A percentile compares a stretch with the other conserved stretches of the same genome.
These are phyloP conservation scores for Candida sakaeoensis DNA, from an alignment of 805 yeast genomes.

Conservation along the genomic window DNA sequence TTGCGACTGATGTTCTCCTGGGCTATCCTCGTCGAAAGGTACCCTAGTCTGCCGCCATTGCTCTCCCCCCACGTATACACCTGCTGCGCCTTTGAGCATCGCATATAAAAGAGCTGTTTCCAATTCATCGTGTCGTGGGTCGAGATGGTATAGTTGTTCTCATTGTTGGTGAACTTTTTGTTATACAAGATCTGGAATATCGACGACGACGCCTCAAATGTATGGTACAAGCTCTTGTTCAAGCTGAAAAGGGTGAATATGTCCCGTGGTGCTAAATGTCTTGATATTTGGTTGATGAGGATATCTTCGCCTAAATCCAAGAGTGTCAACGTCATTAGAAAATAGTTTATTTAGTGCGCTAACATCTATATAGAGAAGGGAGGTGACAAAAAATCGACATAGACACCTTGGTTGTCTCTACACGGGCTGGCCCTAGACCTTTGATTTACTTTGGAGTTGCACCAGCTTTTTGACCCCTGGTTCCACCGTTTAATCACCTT, in stretches of 20 bases:
- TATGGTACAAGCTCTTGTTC: constrained; percentile 31
- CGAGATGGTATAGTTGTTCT: constrained; percentile 38
- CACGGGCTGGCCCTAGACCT: neutral
- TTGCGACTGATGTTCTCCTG: constrained; percentile 14
- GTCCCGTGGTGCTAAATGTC: constrained; percentile 33
- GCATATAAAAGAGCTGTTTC: constrained; percentile 43
- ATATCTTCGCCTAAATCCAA: constrained; percentile 40
- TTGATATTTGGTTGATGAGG: constrained; percentile 31
- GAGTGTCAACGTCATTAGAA: neutral
- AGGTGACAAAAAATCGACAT: too few relatives aligned
- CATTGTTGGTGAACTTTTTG: constrained; percentile 42
- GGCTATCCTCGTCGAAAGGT: constrained; percentile 24
- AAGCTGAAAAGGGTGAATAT: constrained; percentile 38
- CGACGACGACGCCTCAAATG: constrained; percentile 28
- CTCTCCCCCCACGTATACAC: constrained; percentile 52
- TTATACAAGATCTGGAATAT: constrained; percentile 27
- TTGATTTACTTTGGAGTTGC: too few relatives aligned
- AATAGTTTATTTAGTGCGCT: neutral
- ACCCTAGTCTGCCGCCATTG: constrained; percentile 46
- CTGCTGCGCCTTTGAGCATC: constrained; percentile 31
- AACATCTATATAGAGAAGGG: too few relatives aligned
- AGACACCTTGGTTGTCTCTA: too few relatives aligned
- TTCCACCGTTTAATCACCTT: neutral
- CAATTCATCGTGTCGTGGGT: constrained; percentile 40
- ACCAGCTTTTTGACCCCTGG: too few relatives aligned